Percentiles rank a stretch among this genome's conserved stretches.
These are phyloP conservation scores for Trichoderma harzianum DNA, from an alignment of 2,329 filamentous ascomycete genomes.

Conservation along the genomic window DNA sequence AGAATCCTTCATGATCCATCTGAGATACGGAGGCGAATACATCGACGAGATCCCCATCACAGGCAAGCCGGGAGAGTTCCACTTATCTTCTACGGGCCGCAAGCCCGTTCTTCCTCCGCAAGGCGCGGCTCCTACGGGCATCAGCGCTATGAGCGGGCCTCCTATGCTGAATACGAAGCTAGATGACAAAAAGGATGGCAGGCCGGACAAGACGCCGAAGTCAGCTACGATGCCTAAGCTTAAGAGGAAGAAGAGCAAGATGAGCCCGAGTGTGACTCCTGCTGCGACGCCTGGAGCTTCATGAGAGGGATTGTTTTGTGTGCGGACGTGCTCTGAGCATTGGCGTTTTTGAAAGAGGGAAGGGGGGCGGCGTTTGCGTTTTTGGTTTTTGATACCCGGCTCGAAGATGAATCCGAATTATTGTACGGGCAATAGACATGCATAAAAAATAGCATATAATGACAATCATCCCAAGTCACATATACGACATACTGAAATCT, in stretches of 20 bases:
- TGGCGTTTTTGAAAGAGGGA: not conserved
- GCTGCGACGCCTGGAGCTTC: slow-evolving; percentile 28
- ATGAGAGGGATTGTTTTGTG: not conserved
- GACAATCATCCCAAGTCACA: not conserved
- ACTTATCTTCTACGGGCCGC: slow-evolving; percentile 59
- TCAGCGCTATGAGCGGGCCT: slow-evolving; percentile 35
- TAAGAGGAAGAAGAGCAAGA: slow-evolving; percentile 49
- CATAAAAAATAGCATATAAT: not conserved
- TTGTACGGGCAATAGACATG: not conserved
- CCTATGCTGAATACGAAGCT: slow-evolving; percentile 41
- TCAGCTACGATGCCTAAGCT: slow-evolving; percentile 42
- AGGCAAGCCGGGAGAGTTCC: slow-evolving; percentile 62
- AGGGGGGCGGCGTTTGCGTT: not conserved
- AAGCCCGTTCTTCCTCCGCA: slow-evolving; percentile 39
- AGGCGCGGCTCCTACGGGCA: slow-evolving; percentile 29
- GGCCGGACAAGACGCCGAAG: slow-evolving; percentile 43
- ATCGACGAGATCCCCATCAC: slow-evolving; percentile 68
- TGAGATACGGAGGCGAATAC: slow-evolving; percentile 60
- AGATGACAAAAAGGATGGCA: slow-evolving; percentile 45
- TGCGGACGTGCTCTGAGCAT: not conserved
- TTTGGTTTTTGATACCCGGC: slow-evolving; percentile 16
- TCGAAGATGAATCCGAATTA: not conserved
- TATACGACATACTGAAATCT: not conserved
- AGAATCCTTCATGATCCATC: slow-evolving; percentile 55
- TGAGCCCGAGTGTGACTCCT: slow-evolving; percentile 34